These are phyloP conservation scores for Pyrenopolyporus hunteri DNA, from an alignment of 495 filamentous ascomycete genomes.

Conservation along the genomic window DNA sequence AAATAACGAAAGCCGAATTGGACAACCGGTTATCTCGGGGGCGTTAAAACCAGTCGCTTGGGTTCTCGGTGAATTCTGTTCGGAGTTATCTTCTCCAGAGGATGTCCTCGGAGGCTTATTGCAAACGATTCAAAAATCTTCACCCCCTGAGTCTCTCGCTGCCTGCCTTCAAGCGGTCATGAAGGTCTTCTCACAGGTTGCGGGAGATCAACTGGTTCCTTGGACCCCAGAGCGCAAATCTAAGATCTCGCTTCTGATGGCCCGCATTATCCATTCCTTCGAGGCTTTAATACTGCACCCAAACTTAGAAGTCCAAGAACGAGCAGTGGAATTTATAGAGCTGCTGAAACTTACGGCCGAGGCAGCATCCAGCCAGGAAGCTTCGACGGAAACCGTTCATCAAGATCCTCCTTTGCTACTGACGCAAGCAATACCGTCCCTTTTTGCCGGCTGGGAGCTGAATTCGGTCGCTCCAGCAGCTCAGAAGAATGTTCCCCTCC, in stretches of 20 bases:
- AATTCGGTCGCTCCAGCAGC: slow-evolving; percentile 87
- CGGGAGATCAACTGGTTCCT: slow-evolving; percentile 56
- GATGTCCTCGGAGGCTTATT: slow-evolving; percentile 74
- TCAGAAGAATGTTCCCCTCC: slow-evolving; percentile 84
- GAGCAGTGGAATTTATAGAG: slow-evolving; percentile 89
- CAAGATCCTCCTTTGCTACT: slow-evolving; percentile 79
- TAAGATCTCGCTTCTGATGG: slow-evolving; percentile 74
- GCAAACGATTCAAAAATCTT: slow-evolving; percentile 66
- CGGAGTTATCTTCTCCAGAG: slow-evolving; percentile 66
- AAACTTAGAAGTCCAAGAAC: slow-evolving; percentile 92
- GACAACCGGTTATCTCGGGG: slow-evolving; percentile 53
- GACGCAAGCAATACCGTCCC: slow-evolving; percentile 82
- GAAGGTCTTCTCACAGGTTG: slow-evolving; percentile 77
- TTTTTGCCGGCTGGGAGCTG: slow-evolving; percentile 84
- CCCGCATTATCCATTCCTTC: slow-evolving; percentile 78
- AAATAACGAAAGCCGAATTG: slow-evolving; percentile 48
- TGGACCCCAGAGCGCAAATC: slow-evolving; percentile 74
- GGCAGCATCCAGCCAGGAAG: slow-evolving; percentile 68
- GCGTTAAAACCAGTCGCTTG: slow-evolving; percentile 77
- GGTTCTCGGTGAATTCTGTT: slow-evolving; percentile 86
- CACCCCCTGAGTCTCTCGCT: slow-evolving; percentile 63
- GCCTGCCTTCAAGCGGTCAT: slow-evolving; percentile 85
- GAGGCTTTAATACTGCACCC: slow-evolving; percentile 80
- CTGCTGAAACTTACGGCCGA: slow-evolving; percentile 84
- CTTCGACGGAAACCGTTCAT: slow-evolving; percentile 57